Conservation (phyloP, 306 rosid genomes). For the Fragaria vesca region DNA sequence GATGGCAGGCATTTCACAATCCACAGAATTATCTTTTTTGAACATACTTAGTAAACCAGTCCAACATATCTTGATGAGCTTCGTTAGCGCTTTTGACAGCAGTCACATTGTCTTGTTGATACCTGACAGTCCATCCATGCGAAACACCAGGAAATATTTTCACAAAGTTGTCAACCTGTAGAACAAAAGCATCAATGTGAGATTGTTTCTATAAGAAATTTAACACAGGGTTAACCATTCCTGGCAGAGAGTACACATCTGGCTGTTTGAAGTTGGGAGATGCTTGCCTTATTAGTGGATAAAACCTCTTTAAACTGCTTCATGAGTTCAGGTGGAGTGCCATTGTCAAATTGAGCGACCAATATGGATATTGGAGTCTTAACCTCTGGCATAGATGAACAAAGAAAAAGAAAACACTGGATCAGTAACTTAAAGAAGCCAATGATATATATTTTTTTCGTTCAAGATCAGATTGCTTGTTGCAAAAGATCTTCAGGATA, state of each 20-base stretch:
- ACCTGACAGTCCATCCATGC: constrained; percentile 50
- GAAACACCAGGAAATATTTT: constrained; percentile 44
- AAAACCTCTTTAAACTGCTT: constrained; percentile 56
- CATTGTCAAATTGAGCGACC: constrained; percentile 55
- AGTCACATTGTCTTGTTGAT: constrained; percentile 25
- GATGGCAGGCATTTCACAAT: not conserved
- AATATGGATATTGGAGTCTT: constrained; percentile 48
- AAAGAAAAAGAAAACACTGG: not conserved
- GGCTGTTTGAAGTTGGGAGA: not conserved
- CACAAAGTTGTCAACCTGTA: constrained; percentile 14
- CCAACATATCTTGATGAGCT: constrained; percentile 33
- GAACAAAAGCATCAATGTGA: not conserved
- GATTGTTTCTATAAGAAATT: not conserved
- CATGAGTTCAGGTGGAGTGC: constrained; percentile 62
- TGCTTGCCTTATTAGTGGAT: constrained; percentile 41
- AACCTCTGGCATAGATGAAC: constrained; percentile 39
- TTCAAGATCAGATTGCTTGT: not conserved
- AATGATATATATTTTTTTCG: not conserved
- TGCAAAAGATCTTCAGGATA: not conserved
- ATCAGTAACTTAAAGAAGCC: constrained; percentile 1
- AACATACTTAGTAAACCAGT: constrained; percentile 36
- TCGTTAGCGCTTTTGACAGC: constrained; percentile 45
- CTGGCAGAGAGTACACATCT: not conserved
- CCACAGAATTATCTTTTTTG: constrained; percentile 14
- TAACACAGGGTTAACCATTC: not conserved